Evolutionary conservation across 192 early-diverging fungal genomes (phyloP).

Genomic region (Gigaspora rosea): DNA sequence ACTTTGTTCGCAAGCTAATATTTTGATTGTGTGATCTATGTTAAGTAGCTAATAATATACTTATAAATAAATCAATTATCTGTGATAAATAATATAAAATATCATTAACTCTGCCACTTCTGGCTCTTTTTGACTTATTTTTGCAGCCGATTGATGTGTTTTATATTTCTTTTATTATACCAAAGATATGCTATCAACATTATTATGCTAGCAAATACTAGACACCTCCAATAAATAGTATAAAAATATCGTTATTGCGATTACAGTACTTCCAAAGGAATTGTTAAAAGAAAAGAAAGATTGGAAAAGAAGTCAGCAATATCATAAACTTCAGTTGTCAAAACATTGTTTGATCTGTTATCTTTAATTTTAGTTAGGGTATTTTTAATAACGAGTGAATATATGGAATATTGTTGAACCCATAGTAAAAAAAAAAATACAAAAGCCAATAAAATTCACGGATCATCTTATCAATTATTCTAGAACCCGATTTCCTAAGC

Average conservation of each 20-base stretch:
- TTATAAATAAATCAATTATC: not conserved
- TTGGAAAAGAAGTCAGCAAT: conserved; percentile 61
- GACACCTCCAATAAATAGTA: conserved; percentile 75
- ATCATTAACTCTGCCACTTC: conserved; percentile 75
- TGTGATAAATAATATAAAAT: conserved; percentile 5
- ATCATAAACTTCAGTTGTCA: conserved; percentile 71
- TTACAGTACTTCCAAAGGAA: conserved; percentile 69
- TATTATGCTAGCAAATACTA: conserved; percentile 72
- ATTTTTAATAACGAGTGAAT: too few relatives aligned
- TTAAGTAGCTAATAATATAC: conserved; percentile 44
- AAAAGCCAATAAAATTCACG: too few relatives aligned
- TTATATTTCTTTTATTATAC: conserved; percentile 56
- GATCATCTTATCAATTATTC: too few relatives aligned
- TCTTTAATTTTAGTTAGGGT: conserved; percentile 47
- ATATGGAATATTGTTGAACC: too few relatives aligned
- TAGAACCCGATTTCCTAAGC: too few relatives aligned
- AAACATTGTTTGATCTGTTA: conserved; percentile 57
- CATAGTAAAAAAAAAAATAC: too few relatives aligned
- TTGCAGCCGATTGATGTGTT: conserved; percentile 56
- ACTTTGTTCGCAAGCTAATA: conserved; percentile 76
- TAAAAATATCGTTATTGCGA: conserved; percentile 66
- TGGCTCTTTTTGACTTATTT: conserved; percentile 57
- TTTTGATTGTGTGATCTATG: conserved; percentile 90
- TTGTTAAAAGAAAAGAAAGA: conserved; percentile 64
- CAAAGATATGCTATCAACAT: conserved; percentile 72